Conservation (phyloP, 2,329 filamentous ascomycete genomes). For the Talaromyces sp. region DNA sequence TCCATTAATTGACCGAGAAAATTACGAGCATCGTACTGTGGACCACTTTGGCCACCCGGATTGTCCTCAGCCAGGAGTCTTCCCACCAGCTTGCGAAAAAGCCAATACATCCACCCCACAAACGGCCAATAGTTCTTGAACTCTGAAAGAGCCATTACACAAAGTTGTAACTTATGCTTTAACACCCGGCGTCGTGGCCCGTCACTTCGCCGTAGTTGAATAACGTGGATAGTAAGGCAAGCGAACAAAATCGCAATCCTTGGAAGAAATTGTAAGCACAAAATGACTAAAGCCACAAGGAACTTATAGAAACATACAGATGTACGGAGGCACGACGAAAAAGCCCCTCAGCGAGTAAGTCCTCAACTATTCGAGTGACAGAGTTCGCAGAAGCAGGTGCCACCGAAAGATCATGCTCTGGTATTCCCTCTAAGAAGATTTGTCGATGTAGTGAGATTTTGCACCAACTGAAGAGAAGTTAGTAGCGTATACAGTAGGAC, state of each 20-base stretch:
- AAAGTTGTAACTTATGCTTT: not conserved
- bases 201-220: not conserved
- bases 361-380: not conserved
- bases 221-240: not conserved
- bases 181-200: not conserved
- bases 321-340: not conserved
- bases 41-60: not conserved
- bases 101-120: not conserved
- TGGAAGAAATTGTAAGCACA: not conserved
- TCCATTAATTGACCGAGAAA: not conserved
- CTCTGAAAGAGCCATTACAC: not conserved
- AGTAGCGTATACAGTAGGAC: not conserved
- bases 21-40: not conserved
- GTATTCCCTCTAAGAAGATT: not conserved
- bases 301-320: not conserved
- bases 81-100: not conserved
- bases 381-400: not conserved
- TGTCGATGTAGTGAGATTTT: not conserved
- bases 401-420: not conserved
- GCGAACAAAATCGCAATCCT: not conserved
- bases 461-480: not conserved
- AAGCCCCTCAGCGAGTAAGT: not conserved
- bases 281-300: not conserved
- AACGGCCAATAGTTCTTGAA: not conserved
- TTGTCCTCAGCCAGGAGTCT: not conserved